Base-by-base conservation (phyloP, 208 protist genomes). In the Balamuthia mandrillaris region DNA sequence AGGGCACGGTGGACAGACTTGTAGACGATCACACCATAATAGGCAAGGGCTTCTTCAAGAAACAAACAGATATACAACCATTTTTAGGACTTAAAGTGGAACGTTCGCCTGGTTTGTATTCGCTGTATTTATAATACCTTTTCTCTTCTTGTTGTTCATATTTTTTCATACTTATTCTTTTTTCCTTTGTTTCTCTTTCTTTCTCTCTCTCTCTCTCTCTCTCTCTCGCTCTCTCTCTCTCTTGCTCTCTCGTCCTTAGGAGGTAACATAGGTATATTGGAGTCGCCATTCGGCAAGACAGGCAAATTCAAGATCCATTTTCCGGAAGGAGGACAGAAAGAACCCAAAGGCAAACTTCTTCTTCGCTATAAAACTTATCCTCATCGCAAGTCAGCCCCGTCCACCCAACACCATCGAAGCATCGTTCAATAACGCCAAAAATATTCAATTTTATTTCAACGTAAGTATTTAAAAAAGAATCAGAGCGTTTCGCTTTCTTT, bases 301-400 rank as follows among this genome's bases (percentile, higher is more conserved):
- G 88, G 88, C 18, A 90, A 90, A 56, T 66, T 79, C 42, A 88
- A 86, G 45, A 75, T 90, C 24, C 51, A 14, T 47, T 61, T 68
- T 54, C 7, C 87, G 14, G 89, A 58, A 16, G 85, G 66, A 31
- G 93, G 93, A 29, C 92, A 91, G 56, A 86, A 90, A 68, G 90
- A 89, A 24, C 92, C 93, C 56, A 93, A 90, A 44, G 86, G 74
- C 35, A 95, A 75, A 44, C 65, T 75, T 24, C 35, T 33, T 44
- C 65, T 75, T 44, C 45, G 52, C 41, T 75, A 75, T 44, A 37
- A 44, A 21, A 75, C 65, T 9, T n/a, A n/a, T n/a, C n/a, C n/a
- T n/a, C n/a, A n/a, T n/a, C n/a, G n/a, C n/a, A n/a, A n/a, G n/a
- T n/a, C n/a, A n/a, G n/a, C n/a, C n/a, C n/a, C n/a, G n/a, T n/a